These are phyloP conservation scores for Neonectria neomacrospora DNA, from an alignment of 2,329 filamentous ascomycete genomes.

Conservation along the genomic window DNA sequence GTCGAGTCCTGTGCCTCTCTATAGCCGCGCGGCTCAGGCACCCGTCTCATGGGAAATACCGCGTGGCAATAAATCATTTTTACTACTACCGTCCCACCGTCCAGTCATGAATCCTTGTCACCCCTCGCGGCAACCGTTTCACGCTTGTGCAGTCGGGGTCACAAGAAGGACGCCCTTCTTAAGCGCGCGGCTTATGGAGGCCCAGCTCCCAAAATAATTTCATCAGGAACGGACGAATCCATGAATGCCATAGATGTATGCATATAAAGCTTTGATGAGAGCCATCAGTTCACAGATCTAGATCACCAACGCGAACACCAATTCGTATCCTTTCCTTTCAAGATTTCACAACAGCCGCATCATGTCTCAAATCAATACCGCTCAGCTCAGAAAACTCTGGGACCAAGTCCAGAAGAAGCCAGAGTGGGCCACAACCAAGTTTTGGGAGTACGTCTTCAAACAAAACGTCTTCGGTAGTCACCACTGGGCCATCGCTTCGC, in stretches of 20 bases:
- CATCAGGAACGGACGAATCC: neutral
- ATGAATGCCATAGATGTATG: neutral
- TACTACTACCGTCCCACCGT: no score
- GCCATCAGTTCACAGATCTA: no score
- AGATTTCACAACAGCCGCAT: neutral
- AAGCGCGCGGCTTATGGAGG: neutral
- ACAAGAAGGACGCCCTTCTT: neutral
- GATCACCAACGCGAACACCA: no score
- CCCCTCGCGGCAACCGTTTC: neutral
- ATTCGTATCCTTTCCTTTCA: no score
- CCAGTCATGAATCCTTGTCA: no score
- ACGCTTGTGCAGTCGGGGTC: neutral
- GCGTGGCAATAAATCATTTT: no score
- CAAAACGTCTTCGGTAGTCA: constrained; percentile 6
- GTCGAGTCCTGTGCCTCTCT: no score
- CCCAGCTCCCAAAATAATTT: neutral
- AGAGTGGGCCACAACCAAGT: constrained; percentile 12
- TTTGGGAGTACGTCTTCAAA: constrained; percentile 18
- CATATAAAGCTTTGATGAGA: no score
- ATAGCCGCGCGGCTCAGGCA: no score
- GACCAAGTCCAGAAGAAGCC: neutral
- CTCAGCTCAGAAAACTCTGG: constrained; percentile 8
- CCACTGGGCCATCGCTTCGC: constrained; percentile 5
- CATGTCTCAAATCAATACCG: constrained; percentile 4
- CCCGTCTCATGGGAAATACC: no score